phyloP scores from a whole-genome alignment of 441 rosid species.

The Corymbia citriodora region DNA sequence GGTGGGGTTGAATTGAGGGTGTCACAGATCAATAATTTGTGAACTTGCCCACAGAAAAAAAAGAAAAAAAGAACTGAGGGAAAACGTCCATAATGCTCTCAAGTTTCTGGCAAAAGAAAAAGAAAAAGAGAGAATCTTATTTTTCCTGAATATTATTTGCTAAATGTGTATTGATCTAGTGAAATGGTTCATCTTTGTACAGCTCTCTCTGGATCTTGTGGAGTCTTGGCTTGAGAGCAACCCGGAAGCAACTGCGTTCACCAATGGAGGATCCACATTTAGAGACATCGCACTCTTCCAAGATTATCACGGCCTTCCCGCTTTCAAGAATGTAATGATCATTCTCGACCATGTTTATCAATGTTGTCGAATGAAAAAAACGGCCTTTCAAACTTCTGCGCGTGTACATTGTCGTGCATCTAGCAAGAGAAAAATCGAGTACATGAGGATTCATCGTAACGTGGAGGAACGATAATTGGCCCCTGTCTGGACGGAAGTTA shows the following conservation, averaged over 20 bases:
- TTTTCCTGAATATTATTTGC: not conserved
- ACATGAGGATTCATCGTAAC: not conserved
- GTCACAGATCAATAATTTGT: not conserved
- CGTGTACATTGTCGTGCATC: not conserved
- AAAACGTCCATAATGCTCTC: not conserved
- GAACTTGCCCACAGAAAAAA: not conserved
- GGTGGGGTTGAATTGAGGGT: not conserved
- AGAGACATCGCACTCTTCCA: slow-evolving; percentile 17
- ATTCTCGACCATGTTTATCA: not conserved
- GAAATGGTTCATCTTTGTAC: not conserved
- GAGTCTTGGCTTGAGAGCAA: not conserved
- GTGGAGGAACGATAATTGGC: not conserved
- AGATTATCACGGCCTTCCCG: slow-evolving; percentile 17
- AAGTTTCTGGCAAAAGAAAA: not conserved
- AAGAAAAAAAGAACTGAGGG: not conserved
- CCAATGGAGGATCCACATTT: not conserved
- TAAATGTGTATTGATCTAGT: not conserved
- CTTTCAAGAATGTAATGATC: slow-evolving; percentile 6
- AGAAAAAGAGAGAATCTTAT: not conserved
- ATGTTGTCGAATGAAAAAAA: not conserved
- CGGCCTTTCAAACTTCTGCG: not conserved
- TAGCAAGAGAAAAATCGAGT: not conserved
- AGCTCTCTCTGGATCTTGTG: not conserved
- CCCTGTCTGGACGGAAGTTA: not conserved
- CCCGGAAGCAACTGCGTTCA: slow-evolving; percentile 3